Evolutionary conservation across 768 basidiomycete genomes (phyloP), one percentile per base, ranked within the genome.

Genomic region (Hemileccinum impolitum): DNA sequence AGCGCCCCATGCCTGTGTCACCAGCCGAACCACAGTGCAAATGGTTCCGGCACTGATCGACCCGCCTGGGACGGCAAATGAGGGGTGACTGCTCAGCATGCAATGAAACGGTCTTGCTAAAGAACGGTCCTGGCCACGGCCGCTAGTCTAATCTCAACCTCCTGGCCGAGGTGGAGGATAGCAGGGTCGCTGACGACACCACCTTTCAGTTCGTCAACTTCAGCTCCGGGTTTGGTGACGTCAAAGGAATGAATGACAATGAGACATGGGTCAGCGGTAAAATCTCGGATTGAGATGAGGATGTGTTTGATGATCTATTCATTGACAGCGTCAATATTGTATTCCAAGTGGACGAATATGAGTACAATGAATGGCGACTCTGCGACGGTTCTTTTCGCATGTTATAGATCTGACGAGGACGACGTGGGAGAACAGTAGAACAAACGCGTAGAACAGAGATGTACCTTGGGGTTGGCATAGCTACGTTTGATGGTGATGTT

Each of bases 401-500:
- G n/a, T 97, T 92, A 78, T 94, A 99, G 61, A 98, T 97, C 94
- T 98, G 15, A 25, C 18, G 15, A 4, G 17, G 12, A 14, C 52
- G 38, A 5, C 25, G n/a, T 14, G 21, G 18, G 12, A 23, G 12
- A 43, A 41, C 6, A 15, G 36, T 32, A 30, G 14, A n/a, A 36
- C 18, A 49, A 48, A 57, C 39, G 47, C 34, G 32, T 31, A 15
- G 34, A 50, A n/a, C n/a, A 10, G 39, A 9, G 18, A 70, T 83
- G 58, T 56, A 94, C 94, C 74, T 98, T 99, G 37, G 96, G 96
- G 61, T 99, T 99, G 39, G 96, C 96, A 66, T 98, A 99, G 52
- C 96, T 96, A 40, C 98, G 81, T 75, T 99, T 97, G 75, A 99
- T 99, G 18, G 95, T 99, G 61, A 98, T 99, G 72, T 99, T 99